These are phyloP conservation scores for Termitomyces sp. DNA, from an alignment of 768 basidiomycete species.

Conservation along the genomic window DNA sequence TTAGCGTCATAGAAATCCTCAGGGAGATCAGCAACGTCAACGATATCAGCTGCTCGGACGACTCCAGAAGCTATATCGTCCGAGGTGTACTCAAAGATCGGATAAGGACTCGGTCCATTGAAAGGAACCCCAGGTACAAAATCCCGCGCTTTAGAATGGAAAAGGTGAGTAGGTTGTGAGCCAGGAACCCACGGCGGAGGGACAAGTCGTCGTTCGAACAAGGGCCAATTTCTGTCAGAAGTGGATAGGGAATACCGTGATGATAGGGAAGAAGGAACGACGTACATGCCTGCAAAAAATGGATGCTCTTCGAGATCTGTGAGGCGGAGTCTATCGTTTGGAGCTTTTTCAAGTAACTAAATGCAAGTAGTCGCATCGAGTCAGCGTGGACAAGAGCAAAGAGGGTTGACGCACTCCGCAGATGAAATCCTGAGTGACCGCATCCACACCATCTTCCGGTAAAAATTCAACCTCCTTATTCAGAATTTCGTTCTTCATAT, in stretches of 20 bases:
- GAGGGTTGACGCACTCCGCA: slow-evolving; percentile 12
- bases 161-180: no score
- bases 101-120: neutral
- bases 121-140: no score
- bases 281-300: slow-evolving; percentile 28
- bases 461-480: slow-evolving; percentile 20
- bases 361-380: no score
- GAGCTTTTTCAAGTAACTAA: neutral
- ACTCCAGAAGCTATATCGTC: neutral
- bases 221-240: no score
- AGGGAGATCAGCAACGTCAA: neutral
- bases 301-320: slow-evolving; percentile 26
- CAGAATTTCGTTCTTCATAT: slow-evolving; percentile 17
- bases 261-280: neutral
- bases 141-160: no score
- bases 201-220: no score
- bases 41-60: neutral
- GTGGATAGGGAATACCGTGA: no score
- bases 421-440: slow-evolving; percentile 23
- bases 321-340: neutral
- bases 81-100: neutral
- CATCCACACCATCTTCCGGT: slow-evolving; percentile 21
- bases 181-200: no score
- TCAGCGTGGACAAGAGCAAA: neutral
- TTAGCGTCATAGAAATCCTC: no score